Evolutionary conservation across 2,329 filamentous ascomycete genomes (phyloP).

Genomic region (Claviceps sp.): DNA sequence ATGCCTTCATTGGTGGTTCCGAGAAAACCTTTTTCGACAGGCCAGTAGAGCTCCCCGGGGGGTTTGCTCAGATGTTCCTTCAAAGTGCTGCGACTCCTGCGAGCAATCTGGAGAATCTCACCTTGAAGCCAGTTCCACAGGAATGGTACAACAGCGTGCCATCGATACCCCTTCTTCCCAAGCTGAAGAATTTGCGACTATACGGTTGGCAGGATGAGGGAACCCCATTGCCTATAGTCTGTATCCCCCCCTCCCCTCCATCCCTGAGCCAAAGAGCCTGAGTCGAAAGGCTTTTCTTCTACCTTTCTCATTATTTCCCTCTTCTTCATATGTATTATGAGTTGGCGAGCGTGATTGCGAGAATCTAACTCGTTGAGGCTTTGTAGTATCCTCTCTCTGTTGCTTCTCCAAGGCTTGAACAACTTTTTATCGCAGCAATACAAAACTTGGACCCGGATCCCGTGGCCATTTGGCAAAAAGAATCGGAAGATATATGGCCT

Average conservation of each 20-base stretch:
- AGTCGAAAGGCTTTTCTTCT: no score
- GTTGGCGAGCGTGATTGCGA: no score
- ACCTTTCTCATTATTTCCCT: no score
- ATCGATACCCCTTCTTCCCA: slow-evolving; percentile 13
- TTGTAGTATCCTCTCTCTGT: slow-evolving; percentile 11
- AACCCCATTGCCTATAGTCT: slow-evolving; percentile 2
- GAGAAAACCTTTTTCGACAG: no score
- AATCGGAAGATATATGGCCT: slow-evolving; percentile 6
- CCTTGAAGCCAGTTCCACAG: slow-evolving; percentile 11
- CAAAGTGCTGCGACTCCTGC: slow-evolving; percentile 4
- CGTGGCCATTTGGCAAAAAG: slow-evolving; percentile 3
- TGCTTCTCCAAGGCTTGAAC: slow-evolving; percentile 6
- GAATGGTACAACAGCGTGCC: slow-evolving; percentile 7
- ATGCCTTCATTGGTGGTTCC: no score
- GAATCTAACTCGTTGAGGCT: neutral
- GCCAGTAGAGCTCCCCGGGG: neutral
- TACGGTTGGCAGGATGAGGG: slow-evolving; percentile 7
- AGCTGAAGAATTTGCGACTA: slow-evolving; percentile 16
- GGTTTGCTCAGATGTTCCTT: slow-evolving; percentile 7
- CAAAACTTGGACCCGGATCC: no score
- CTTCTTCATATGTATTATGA: no score
- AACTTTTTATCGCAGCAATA: no score
- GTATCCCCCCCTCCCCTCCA: neutral
- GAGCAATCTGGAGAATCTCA: slow-evolving; percentile 9
- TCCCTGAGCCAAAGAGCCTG: no score